phyloP scores from a whole-genome alignment of 2,329 filamentous ascomycete species.

The Dactylellina sp. region DNA sequence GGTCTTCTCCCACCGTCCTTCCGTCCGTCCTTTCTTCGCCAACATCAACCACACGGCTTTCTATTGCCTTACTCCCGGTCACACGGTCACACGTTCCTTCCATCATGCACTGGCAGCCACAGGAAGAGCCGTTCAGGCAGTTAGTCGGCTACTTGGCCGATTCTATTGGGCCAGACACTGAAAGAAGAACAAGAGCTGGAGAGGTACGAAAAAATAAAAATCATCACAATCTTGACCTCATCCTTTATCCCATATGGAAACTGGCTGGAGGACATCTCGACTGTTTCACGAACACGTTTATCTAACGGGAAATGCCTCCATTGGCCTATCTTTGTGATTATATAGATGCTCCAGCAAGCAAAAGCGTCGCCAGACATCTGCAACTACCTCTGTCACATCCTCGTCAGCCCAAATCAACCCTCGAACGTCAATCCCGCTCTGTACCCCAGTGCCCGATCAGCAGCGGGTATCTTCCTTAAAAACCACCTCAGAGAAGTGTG shows the following conservation, averaged over 20 bases:
- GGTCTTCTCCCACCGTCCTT: not conserved
- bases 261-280: slow-evolving; percentile 38
- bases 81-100: slow-evolving; percentile 31
- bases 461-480: slow-evolving; percentile 94
- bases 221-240: slow-evolving; percentile 28
- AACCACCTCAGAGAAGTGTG: slow-evolving; percentile 85
- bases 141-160: slow-evolving; percentile 89
- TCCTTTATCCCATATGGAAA: slow-evolving; percentile 44
- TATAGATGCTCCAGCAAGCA: slow-evolving; percentile 90
- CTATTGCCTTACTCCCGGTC: slow-evolving; percentile 27
- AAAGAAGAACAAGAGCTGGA: slow-evolving; percentile 57
- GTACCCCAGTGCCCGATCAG: slow-evolving; percentile 78
- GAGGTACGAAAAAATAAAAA: slow-evolving; percentile 55
- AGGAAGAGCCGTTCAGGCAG: slow-evolving; percentile 86
- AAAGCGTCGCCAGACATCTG: slow-evolving; percentile 91
- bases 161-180: slow-evolving; percentile 64
- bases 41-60: slow-evolving; percentile 1
- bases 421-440: slow-evolving; percentile 68
- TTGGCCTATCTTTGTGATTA: slow-evolving; percentile 46
- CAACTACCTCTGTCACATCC: slow-evolving; percentile 94
- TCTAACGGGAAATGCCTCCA: slow-evolving; percentile 57
- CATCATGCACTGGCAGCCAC: slow-evolving; percentile 91
- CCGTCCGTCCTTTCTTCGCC: no score
- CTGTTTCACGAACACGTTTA: slow-evolving; percentile 44
- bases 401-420: slow-evolving; percentile 74